Evolutionary conservation across 164 flowering plant species (phyloP).

Genomic region (Annona cherimola): DNA sequence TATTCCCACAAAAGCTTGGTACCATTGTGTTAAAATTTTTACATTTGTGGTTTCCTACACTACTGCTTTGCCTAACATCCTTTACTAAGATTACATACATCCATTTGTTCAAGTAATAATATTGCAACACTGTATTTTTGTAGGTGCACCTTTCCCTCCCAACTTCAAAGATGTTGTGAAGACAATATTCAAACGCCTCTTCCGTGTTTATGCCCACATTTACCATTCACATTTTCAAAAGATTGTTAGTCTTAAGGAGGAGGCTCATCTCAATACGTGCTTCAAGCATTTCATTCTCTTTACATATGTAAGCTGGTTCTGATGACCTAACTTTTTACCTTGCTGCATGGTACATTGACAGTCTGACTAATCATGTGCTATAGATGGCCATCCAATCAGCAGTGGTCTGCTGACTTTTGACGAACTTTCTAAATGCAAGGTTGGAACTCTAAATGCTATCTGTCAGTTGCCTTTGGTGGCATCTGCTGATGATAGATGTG

Average conservation of each 20-base stretch:
- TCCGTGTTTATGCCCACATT: slow-evolving; percentile 98
- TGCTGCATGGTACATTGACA: not conserved
- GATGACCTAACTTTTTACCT: not conserved
- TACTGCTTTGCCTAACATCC: not conserved
- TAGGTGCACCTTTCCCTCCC: slow-evolving; percentile 90
- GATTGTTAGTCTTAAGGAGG: slow-evolving; percentile 96
- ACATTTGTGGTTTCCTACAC: not conserved
- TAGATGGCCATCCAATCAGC: too few species aligned
- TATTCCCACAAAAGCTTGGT: slow-evolving; percentile 99
- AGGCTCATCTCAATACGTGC: slow-evolving; percentile 98
- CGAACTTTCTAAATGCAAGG: too few species aligned
- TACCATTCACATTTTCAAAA: slow-evolving; percentile 97
- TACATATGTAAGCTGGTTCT: slow-evolving; percentile 64
- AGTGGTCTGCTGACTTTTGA: too few species aligned
- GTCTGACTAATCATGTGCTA: not conserved
- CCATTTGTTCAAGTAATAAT: not conserved
- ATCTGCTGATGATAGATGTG: too few species aligned
- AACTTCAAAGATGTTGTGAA: slow-evolving; percentile 96
- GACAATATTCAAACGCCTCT: slow-evolving; percentile 92
- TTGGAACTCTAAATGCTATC: too few species aligned
- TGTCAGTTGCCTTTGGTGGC: too few species aligned
- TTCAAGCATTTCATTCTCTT: slow-evolving; percentile 99
- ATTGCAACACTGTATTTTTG: slow-evolving; percentile 8
- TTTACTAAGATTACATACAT: not conserved
- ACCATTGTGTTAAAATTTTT: slow-evolving; percentile 14